Evolutionary conservation across 805 yeast species (phyloP), one percentile per base, ranked within the genome.

Genomic region (Kuraishia cidri): DNA sequence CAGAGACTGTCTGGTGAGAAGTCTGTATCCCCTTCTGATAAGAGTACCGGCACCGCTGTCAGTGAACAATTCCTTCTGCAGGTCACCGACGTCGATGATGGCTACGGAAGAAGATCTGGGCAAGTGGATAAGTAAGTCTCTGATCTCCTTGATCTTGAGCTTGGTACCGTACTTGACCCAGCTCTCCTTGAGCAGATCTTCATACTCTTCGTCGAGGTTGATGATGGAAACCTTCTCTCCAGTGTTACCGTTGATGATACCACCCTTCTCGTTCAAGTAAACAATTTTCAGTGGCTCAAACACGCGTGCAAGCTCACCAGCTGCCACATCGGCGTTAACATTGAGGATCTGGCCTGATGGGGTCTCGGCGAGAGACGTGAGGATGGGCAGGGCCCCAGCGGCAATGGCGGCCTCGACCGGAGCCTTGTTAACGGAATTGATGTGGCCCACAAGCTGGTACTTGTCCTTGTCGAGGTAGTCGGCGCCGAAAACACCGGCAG

Each of bases 91-190:
- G 45, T 90, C 84, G 48, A 92, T 92, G 54, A 92, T 92, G 28
- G 99, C 98, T 31, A 92, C 99, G 4, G 97, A 87, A 1, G 97
- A 87, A 3, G 97, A 85, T 58, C 97, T 79, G 38, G 99, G 99
- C 55, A 92, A 71, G 54, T 81, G 88, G 62, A 84, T 90, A 53
- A 92, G 73, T 52, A 92, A 71, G 50, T 92, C 98, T 58, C 85
- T 87, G 58, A 92, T 92, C 62, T 92, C 97, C 58, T 82, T 88
- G 56, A 92, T 90, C 67, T 92, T 92, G 56, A 92, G 72, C 64
- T 92, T 92, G 39, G 99, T 92, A 45, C 99, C 99, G 58, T 90
- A 92, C 59, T 92, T 90, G 46, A 92, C 97, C 99, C 99, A 92
- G 20, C 92, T 73, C 61, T 92, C 87, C 56, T 87, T 81, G 76